These are phyloP conservation scores for Wilcoxina mikolae DNA, from an alignment of 495 filamentous ascomycete genomes.

Conservation along the genomic window DNA sequence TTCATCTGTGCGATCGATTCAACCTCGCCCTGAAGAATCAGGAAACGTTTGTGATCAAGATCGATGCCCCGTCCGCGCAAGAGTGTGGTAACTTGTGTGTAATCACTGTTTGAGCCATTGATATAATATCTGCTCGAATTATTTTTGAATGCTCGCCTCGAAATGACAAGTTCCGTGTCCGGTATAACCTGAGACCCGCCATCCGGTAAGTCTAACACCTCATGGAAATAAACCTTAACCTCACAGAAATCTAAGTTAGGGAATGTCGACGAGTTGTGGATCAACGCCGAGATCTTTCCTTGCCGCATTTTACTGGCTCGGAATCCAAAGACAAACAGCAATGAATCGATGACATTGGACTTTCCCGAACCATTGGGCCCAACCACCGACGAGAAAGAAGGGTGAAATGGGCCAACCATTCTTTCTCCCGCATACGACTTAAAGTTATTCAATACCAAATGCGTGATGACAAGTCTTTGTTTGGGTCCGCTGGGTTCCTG, in stretches of 20 bases:
- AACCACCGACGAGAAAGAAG: conserved; percentile 96
- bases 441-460: conserved; percentile 83
- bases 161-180: conserved; percentile 71
- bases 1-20: conserved; percentile 99
- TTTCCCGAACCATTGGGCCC: conserved; percentile 97
- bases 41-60: conserved; percentile 92
- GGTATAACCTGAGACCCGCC: conserved; percentile 61
- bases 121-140: conserved; percentile 97
- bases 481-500: conserved; percentile 61
- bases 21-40: conserved; percentile 94
- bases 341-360: conserved; percentile 95
- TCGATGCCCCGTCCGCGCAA: conserved; percentile 81
- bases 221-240: conserved; percentile 87
- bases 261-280: conserved; percentile 82
- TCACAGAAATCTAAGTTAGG: conserved; percentile 81
- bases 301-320: conserved; percentile 98
- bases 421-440: conserved; percentile 95
- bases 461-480: conserved; percentile 75
- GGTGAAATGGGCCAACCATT: conserved; percentile 90
- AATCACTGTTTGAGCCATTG: conserved; percentile 73
- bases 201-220: conserved; percentile 70
- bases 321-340: conserved; percentile 97
- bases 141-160: conserved; percentile 89
- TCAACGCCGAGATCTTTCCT: conserved; percentile 92
- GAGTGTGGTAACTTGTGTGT: conserved; percentile 77